Evolutionary conservation across 2,329 filamentous ascomycete genomes (phyloP), one percentile per base, ranked within the genome.

Genomic region (Sporothrix mexicana): DNA sequence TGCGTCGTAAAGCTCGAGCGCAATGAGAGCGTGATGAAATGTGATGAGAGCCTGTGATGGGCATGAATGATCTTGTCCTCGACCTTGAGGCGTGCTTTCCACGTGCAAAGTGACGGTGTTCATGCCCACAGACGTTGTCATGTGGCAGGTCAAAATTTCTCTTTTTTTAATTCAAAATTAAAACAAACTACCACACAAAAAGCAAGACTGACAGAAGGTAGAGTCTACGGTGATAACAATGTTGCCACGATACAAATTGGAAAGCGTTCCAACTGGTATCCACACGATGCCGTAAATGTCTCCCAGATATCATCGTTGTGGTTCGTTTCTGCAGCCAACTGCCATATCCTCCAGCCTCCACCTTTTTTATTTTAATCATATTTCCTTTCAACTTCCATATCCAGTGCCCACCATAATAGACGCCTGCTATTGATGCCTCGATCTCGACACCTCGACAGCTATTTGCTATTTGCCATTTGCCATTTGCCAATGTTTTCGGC

Each of bases 61-160:
- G 59, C 9, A 41, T n/a, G 59, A 43, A 15, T 20, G 30, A 4
- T 41, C 13, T 15, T 25, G 10, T n/a, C 36, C 59, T 45, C 5
- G 20, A 7, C 36, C 45, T 69, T 30, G n/a, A 53, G 55, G 49
- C 66, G 66, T 69, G 51, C 15, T 41, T 70, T 70, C 67, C 67
- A 70, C 67, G 51, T 59, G 67, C 41, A 59, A n/a, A 43, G 25
- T n/a, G 51, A 51, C 41, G 30, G 53, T 70, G 41, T 51, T 62
- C 6, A n/a, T 51, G 20, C 55, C 41, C 20, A 69, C 51, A 47
- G 49, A 69, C 51, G n/a, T 64, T 45, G 36, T n/a, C 30, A 36
- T 36, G 30, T 36, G 30, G 30, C 30, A 7, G 7, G 30, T 36
- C 30, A 36, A 36, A 6, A 6, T 36, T 36, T 36, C 30, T 36